Evolutionary conservation across 2,329 filamentous ascomycete genomes (phyloP).

Genomic region (Aspergillus pseudonomiae): DNA sequence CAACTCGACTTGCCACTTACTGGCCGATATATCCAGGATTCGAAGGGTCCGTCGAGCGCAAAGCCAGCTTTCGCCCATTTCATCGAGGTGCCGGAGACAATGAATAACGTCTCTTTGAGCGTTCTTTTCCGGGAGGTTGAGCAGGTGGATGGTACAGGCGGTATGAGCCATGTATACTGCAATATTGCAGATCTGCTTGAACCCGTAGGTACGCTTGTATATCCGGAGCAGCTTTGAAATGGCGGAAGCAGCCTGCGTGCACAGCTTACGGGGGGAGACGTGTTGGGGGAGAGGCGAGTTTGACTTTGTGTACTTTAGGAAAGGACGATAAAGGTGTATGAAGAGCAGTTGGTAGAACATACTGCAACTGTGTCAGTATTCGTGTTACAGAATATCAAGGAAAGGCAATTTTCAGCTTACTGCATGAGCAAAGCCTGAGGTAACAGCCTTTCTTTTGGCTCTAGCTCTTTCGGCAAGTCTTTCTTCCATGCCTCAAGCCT

Average conservation of each 20-base stretch:
- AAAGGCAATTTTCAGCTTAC: conserved; percentile 58
- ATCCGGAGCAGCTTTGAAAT: conserved; percentile 94
- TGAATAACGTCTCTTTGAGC: conserved; percentile 87
- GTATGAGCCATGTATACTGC: conserved; percentile 95
- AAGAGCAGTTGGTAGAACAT: conserved; percentile 98
- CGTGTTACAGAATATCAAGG: background rate
- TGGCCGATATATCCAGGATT: conserved; percentile 80
- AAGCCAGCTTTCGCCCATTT: conserved; percentile 93
- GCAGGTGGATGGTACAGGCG: conserved; percentile 89
- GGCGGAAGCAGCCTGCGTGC: conserved; percentile 82
- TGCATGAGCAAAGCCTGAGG: conserved; percentile 83
- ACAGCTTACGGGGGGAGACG: conserved; percentile 87
- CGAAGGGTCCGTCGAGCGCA: conserved; percentile 82
- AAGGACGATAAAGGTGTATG: conserved; percentile 93
- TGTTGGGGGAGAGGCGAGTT: conserved; percentile 82
- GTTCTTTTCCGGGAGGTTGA: conserved; percentile 91
- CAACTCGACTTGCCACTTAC: conserved; percentile 87
- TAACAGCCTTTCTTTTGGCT: conserved; percentile 84
- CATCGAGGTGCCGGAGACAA: conserved; percentile 87
- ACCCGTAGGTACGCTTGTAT: conserved; percentile 88
- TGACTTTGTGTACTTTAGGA: conserved; percentile 82
- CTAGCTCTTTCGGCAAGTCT: conserved; percentile 80
- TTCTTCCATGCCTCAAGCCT: conserved; percentile 87
- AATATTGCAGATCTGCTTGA: conserved; percentile 94
- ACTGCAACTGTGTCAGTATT: conserved; percentile 52